phyloP scores from a whole-genome alignment of 164 flowering plant genomes.

The Platanus orientalis region DNA sequence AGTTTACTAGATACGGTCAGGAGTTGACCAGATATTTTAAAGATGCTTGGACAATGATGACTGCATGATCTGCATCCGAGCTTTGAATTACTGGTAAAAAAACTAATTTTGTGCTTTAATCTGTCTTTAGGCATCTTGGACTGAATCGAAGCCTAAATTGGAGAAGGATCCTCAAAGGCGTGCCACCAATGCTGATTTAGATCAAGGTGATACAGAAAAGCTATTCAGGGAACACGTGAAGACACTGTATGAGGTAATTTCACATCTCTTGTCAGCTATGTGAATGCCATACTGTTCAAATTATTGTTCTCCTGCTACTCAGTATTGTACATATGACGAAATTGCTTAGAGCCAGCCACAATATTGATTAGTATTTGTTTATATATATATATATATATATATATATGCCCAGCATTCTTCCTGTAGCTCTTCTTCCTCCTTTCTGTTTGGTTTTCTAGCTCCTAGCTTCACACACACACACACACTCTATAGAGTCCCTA shows the following conservation, averaged over 20 bases:
- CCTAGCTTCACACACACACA: no score
- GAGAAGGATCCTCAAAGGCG: conserved; percentile 98
- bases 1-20: not conserved
- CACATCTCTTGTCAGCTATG: not conserved
- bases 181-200: conserved; percentile 66
- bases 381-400: no score
- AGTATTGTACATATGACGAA: not conserved
- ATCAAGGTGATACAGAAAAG: conserved; percentile 78
- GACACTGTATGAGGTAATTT: conserved; percentile 66
- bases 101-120: not conserved
- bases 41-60: not conserved
- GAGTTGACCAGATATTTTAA: not conserved
- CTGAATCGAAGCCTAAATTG: conserved; percentile 77
- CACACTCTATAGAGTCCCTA: no score
- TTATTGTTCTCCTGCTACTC: not conserved
- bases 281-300: not conserved
- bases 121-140: conserved; percentile 83
- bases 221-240: conserved; percentile 91
- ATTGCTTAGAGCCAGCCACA: no score
- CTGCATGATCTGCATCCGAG: not conserved
- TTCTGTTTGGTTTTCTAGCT: no score
- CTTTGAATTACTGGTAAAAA: not conserved
- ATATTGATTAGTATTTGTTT: no score
- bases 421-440: no score
- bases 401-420: no score